Base-by-base conservation (phyloP, 2,329 filamentous ascomycete species). In the Amesomyces nigricolor region DNA sequence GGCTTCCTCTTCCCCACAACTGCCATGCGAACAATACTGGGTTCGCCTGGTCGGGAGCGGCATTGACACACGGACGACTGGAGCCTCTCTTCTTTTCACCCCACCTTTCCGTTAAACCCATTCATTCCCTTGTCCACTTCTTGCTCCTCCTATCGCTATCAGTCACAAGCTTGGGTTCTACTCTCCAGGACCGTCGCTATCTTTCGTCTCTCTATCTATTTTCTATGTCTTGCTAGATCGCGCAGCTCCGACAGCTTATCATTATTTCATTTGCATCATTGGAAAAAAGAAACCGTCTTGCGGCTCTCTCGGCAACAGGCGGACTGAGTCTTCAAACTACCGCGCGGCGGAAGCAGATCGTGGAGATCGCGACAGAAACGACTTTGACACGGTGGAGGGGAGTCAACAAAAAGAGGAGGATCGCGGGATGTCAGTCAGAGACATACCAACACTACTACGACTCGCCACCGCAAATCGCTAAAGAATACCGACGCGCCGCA, bases 361-460 rank as follows among this genome's bases (percentile, higher is more conserved):
- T 45, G 46, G 49, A 53, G 54, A 49, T 52, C 39, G 54, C 54
- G 50, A 51, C 48, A n/a, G 22, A 3, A 38, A 29, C 38, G 44
- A 48, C 35, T 10, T 14, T 14, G 46, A 42, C 39, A 46, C 45
- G 26, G 40, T 16, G 22, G 39, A 50, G 42, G 26, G 29, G 22
- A 22, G 22, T 26, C 22, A 32, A 16, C 10, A 32, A n/a, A 10
- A 46, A 35, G 42, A 44, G 19, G 39, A 16, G 22, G 30, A 19
- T 47, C 9, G 35, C 32, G 54, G 49, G 32, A 44, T 45, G 49
- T 43, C 39, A 29, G 38, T 37, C 17, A 50, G 22, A 46, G 45
- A 57, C 39, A 50, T 45, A 44, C 54, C 40, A 47, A 16, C 11
- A 48, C 37, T 39, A 30, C 46, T 22, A 26, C 44, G 53, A 52